These are phyloP conservation scores for Cyberlindnera maclurae DNA, from an alignment of 805 yeast genomes.

Conservation along the genomic window DNA sequence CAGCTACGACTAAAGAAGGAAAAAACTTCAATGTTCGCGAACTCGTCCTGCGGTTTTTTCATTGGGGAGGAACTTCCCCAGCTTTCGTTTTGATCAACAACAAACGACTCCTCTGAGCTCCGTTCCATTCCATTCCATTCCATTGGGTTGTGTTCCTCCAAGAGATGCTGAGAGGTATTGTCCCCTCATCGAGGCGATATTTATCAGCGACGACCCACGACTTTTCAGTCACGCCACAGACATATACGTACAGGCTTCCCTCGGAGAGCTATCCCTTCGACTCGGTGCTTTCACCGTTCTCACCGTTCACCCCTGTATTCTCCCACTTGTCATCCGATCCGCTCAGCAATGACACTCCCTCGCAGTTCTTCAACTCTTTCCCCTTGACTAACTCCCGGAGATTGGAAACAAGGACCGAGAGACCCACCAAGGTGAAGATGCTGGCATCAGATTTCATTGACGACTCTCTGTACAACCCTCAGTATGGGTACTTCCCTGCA, in stretches of 20 bases:
- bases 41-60: too few relatives aligned
- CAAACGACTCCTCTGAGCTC: too few relatives aligned
- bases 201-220: constrained; percentile 9
- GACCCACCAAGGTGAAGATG: constrained; percentile 66
- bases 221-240: constrained; percentile 17
- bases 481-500: constrained; percentile 74
- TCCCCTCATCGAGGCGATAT: too few relatives aligned
- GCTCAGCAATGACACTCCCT: constrained; percentile 10
- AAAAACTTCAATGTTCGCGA: too few relatives aligned
- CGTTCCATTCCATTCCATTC: too few relatives aligned
- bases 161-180: too few relatives aligned
- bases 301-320: constrained; percentile 14
- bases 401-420: constrained; percentile 24
- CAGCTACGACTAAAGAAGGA: too few relatives aligned
- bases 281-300: constrained; percentile 5
- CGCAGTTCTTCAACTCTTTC: constrained; percentile 16
- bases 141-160: too few relatives aligned
- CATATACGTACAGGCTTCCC: constrained; percentile 19
- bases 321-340: constrained; percentile 14
- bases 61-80: too few relatives aligned
- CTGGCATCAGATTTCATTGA: constrained; percentile 75
- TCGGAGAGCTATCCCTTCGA: constrained; percentile 10
- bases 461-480: constrained; percentile 74
- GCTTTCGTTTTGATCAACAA: too few relatives aligned
- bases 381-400: constrained; percentile 13